Evolutionary conservation across 805 yeast genomes (phyloP), one percentile per base, ranked within the genome.

Genomic region (Wickerhamiella sorbophila): DNA sequence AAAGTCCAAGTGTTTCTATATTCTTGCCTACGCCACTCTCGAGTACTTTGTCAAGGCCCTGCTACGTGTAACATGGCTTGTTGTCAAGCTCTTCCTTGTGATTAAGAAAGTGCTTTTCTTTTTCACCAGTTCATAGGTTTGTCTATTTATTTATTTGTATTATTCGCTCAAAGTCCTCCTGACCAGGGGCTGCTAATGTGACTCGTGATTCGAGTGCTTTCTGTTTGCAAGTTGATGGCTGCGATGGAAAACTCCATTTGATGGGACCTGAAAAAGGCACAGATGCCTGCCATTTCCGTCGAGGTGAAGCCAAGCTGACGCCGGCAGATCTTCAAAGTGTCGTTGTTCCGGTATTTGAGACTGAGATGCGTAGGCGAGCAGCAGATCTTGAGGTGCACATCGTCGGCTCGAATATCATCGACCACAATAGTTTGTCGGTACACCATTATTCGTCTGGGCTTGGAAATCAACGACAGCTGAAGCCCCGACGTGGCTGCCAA

Each of bases 31-130:
- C 41, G 15, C 27, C 4, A n/a, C 43, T 9, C 38, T 53, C 5
- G 56, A 53, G 42, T 53, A 48, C 46, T 16, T 40, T 5, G 52
- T 53, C 14, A 20, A 46, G 21, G n/a, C 39, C 15, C 22, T 44
- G 10, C 44, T 53, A 50, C 47, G 57, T 42, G 31, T 38, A 3
- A 44, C 48, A 29, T 53, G 57, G 57, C 31, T 43, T 18, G 43
- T 35, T 8, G 48, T 44, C 18, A 46, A 43, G 29, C 15, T 42
- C 17, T 35, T 27, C 2, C 16, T 22, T 12, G 20, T 36, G 14
- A 16, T 36, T 18, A 36, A 36, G 31, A 24, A 12, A 8, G 6
- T 24, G 29, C 10, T 24, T 24, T 24, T 8, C 29, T 24, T 24
- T 24, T 24, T 24, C 10, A 12, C 29, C 29, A 24, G 29, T 12